Evolutionary conservation across 257 asterid species (phyloP).

Genomic region (Knoxia roxburghii): DNA sequence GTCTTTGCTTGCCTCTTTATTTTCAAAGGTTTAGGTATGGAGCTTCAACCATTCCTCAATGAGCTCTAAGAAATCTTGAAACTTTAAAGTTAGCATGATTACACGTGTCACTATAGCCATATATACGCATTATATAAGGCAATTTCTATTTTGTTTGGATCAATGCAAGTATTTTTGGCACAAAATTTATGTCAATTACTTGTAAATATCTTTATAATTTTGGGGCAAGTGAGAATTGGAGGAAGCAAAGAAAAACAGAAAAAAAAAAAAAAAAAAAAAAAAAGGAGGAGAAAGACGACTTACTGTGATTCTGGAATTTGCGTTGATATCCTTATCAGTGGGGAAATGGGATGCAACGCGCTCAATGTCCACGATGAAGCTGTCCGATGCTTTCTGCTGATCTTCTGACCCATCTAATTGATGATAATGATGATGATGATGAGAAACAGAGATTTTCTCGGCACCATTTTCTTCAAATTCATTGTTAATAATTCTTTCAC

Average conservation of each 20-base stretch:
- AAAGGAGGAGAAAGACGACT: constrained; percentile 10
- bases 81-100: neutral
- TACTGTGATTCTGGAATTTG: constrained; percentile 63
- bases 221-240: no score
- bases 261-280: neutral
- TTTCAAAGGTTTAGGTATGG: constrained; percentile 5
- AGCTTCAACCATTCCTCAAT: neutral
- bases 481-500: constrained; percentile 23
- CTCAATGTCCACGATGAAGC: constrained; percentile 69
- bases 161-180: no score
- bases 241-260: neutral
- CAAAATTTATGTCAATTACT: no score
- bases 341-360: constrained; percentile 39
- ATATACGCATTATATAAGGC: no score
- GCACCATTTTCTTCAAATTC: constrained; percentile 30
- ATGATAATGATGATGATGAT: constrained; percentile 31
- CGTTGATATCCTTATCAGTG: constrained; percentile 37
- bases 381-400: constrained; percentile 30
- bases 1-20: neutral
- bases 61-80: neutral
- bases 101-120: no score
- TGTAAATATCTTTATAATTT: no score
- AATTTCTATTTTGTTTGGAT: no score
- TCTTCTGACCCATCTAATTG: constrained; percentile 15
- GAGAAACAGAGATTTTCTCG: constrained; percentile 31